A percentile compares a stretch with the other conserved stretches of the same genome.
phyloP scores from a whole-genome alignment of 139 green algal species.

The Microglena sp. region DNA sequence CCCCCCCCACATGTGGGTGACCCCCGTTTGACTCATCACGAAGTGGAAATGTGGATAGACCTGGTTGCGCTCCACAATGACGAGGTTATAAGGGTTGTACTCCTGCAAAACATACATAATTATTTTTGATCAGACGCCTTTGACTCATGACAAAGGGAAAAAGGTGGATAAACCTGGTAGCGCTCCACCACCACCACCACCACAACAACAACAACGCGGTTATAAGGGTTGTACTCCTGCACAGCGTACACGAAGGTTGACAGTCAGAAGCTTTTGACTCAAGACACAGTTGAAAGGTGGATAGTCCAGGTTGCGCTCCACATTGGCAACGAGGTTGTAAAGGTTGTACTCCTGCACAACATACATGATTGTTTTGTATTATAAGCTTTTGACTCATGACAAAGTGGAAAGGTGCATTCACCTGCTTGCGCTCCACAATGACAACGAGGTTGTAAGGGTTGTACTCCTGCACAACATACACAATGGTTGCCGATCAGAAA shows the following conservation, averaged over 20 bases:
- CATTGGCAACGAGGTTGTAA: constrained; percentile 30
- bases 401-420: too few relatives aligned
- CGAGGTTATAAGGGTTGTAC: constrained; percentile 38
- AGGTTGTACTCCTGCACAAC: constrained; percentile 28
- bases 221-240: too few relatives aligned
- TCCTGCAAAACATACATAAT: constrained; percentile 3
- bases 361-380: not conserved
- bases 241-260: too few relatives aligned
- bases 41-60: constrained; percentile 24
- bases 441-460: too few relatives aligned
- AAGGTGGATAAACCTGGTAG: too few relatives aligned
- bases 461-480: too few relatives aligned
- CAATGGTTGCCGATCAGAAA: too few relatives aligned
- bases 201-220: too few relatives aligned
- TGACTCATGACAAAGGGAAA: too few relatives aligned
- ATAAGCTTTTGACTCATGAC: not conserved
- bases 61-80: constrained; percentile 15
- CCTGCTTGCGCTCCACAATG: too few relatives aligned
- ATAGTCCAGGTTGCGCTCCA: constrained; percentile 12
- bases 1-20: constrained; percentile 17
- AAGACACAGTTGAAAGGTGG: constrained; percentile 25
- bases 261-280: too few relatives aligned
- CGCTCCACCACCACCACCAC: too few relatives aligned
- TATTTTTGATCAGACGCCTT: not conserved
- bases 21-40: constrained; percentile 24